These are phyloP conservation scores for Cyclotella cryptica DNA, from an alignment of 108 stramenopile genomes.

Conservation along the genomic window DNA sequence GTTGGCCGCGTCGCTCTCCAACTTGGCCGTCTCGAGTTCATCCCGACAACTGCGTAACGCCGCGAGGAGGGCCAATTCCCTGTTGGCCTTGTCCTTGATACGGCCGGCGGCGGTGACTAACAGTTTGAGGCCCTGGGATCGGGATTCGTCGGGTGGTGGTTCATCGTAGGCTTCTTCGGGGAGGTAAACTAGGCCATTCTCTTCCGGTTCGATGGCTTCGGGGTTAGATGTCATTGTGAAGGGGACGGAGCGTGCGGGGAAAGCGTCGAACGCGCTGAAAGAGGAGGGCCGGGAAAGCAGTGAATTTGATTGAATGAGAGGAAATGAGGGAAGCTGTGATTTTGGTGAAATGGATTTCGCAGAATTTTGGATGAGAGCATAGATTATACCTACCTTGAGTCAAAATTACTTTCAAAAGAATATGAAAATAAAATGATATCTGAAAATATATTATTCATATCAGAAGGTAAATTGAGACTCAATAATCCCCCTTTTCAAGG, in stretches of 20 bases:
- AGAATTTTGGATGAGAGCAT: too few species aligned
- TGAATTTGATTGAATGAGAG: not conserved
- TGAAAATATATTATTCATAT: too few species aligned
- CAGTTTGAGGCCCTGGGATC: not conserved
- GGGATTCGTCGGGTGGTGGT: not conserved
- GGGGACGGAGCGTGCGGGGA: not conserved
- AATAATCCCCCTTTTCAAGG: too few species aligned
- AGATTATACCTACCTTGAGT: too few species aligned
- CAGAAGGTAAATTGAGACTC: too few species aligned
- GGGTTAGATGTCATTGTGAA: constrained; percentile 6
- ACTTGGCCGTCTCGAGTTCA: constrained; percentile 30
- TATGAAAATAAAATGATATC: too few species aligned
- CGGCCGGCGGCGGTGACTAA: not conserved
- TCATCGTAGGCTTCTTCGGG: constrained; percentile 11
- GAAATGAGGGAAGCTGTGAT: not conserved
- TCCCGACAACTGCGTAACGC: constrained; percentile 27
- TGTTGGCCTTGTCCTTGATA: constrained; percentile 15
- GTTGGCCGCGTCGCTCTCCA: constrained; percentile 7
- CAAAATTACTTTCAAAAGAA: too few species aligned
- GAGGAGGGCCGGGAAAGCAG: constrained; percentile 13
- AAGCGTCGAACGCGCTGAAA: not conserved
- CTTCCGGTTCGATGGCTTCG: constrained; percentile 2
- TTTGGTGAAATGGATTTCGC: not conserved
- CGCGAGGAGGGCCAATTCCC: constrained; percentile 31
- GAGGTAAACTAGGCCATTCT: not conserved